Evolutionary conservation across 78 protist genomes (phyloP), one percentile per base, ranked within the genome.

Genomic region (Dictyostelium firmibasis): DNA sequence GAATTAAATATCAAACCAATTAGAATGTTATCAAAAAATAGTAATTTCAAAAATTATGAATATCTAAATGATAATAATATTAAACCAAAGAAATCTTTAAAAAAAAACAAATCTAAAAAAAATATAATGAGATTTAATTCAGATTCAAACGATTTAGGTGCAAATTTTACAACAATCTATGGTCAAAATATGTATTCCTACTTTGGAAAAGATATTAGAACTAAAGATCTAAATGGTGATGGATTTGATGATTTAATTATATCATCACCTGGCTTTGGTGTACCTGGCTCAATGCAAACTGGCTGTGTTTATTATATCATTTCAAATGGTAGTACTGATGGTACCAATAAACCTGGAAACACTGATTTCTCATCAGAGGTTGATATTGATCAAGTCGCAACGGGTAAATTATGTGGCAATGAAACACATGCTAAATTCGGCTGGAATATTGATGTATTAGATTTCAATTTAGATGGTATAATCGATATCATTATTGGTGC

Each of bases 301-400:
- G 93, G 93, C 27, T 88, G 93, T 64, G 93, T 88, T 13, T 88
- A 78, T 53, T 88, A 78, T 44, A 79, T 88, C 14, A 23, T 88
- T 6, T n/a, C 76, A 18, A 75, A 75, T 29, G 47, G 81, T 20
- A 29, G 41, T 33, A 14, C 43, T 3, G 57, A 33, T 11, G 50
- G 35, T 20, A 25, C 3, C 25, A 25, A 62, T 62, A 0, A n/a
- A 7, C 10, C 31, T n/a, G 29, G 27, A 5, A 38, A 27, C 25
- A 57, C 18, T 60, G 79, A 10, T 57, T 20, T 20, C 29, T 3
- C 69, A 6, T 43, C 50, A 57, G 18, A 70, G 16, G 23, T 44
- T 44, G 82, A 85, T 16, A 88, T 88, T 23, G 47, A 38, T 31
- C 43, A 88, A 18, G 20, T 88, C 20, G 83, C 85, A 70, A 79